These are phyloP conservation scores for Grammothele lineata DNA, from an alignment of 768 basidiomycete species.

Conservation along the genomic window DNA sequence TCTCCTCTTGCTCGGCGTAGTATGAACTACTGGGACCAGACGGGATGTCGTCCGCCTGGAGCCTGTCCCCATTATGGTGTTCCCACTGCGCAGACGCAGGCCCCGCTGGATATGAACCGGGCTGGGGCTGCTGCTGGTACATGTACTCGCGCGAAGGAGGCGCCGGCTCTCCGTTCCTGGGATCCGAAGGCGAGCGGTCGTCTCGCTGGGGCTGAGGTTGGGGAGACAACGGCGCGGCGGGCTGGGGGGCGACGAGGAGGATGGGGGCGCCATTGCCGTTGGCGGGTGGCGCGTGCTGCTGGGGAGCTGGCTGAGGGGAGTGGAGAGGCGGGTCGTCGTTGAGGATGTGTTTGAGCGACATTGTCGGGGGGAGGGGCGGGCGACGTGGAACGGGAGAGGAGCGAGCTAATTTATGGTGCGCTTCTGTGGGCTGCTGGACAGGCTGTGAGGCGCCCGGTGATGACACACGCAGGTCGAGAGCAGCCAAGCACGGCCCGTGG, in stretches of 20 bases:
- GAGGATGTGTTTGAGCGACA: slow-evolving; percentile 79
- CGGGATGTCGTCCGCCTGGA: slow-evolving; percentile 34
- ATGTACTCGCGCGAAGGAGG: slow-evolving; percentile 29
- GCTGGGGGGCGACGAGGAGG: slow-evolving; percentile 10
- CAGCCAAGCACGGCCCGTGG: slow-evolving; percentile 5
- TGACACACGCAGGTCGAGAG: slow-evolving; percentile 14
- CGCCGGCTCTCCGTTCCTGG: slow-evolving; percentile 24
- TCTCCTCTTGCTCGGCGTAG: slow-evolving; percentile 28
- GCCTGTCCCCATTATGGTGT: slow-evolving; percentile 33
- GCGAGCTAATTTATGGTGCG: slow-evolving; percentile 14
- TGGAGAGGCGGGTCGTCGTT: slow-evolving; percentile 53
- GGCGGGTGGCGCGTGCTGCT: slow-evolving; percentile 24
- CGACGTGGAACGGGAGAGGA: slow-evolving; percentile 13
- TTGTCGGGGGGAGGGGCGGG: slow-evolving; percentile 26
- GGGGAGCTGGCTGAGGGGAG: slow-evolving; percentile 29
- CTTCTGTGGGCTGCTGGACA: slow-evolving; percentile 17
- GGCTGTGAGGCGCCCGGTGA: slow-evolving; percentile 14
- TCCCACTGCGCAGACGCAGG: slow-evolving; percentile 32
- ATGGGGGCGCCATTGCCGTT: slow-evolving; percentile 12
- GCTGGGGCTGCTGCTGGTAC: slow-evolving; percentile 36
- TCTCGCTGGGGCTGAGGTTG: slow-evolving; percentile 14
- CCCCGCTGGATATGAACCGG: slow-evolving; percentile 34
- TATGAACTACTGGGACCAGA: slow-evolving; percentile 34
- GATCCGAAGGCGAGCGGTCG: slow-evolving; percentile 17
- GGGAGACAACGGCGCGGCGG: slow-evolving; percentile 16